Percentiles rank a stretch among this genome's conserved stretches.
These are phyloP conservation scores for Cladosporium halotolerans DNA, from an alignment of 2,329 filamentous ascomycete genomes.

Conservation along the genomic window DNA sequence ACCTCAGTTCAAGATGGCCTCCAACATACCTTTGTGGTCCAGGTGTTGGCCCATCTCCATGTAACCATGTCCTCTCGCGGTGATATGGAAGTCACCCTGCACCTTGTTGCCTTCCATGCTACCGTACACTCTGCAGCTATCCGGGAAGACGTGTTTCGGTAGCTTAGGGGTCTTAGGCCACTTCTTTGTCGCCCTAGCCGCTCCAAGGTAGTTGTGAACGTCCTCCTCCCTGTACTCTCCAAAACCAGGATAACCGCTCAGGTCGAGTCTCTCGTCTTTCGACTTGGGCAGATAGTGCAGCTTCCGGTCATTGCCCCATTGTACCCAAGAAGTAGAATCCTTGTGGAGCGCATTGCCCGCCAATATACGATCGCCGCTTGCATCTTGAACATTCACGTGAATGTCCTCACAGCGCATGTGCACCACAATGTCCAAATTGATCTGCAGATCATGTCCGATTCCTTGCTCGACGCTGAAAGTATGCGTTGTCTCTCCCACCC, in stretches of 20 bases:
- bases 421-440: slow-evolving; percentile 92
- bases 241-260: slow-evolving; percentile 30
- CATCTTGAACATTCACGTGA: slow-evolving; percentile 97
- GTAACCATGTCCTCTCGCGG: slow-evolving; percentile 92
- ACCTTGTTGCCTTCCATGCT: slow-evolving; percentile 92
- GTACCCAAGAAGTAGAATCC: slow-evolving; percentile 72
- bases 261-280: slow-evolving; percentile 51
- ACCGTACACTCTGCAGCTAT: slow-evolving; percentile 85
- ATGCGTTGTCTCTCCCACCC: slow-evolving; percentile 74
- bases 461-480: slow-evolving; percentile 92
- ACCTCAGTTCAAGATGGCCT: too few species aligned
- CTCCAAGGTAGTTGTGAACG: slow-evolving; percentile 81
- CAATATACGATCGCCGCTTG: slow-evolving; percentile 82
- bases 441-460: slow-evolving; percentile 77
- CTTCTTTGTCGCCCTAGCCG: slow-evolving; percentile 59
- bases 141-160: slow-evolving; percentile 41
- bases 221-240: slow-evolving; percentile 67
- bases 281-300: slow-evolving; percentile 46
- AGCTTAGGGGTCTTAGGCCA: slow-evolving; percentile 69
- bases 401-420: slow-evolving; percentile 80
- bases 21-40: slow-evolving; percentile 62
- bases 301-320: slow-evolving; percentile 71
- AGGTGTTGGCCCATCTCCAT: slow-evolving; percentile 71
- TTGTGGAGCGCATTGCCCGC: slow-evolving; percentile 67
- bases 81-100: slow-evolving; percentile 97